These are phyloP conservation scores for Rubroshorea leprosula DNA, from an alignment of 345 rosid species.

Conservation along the genomic window DNA sequence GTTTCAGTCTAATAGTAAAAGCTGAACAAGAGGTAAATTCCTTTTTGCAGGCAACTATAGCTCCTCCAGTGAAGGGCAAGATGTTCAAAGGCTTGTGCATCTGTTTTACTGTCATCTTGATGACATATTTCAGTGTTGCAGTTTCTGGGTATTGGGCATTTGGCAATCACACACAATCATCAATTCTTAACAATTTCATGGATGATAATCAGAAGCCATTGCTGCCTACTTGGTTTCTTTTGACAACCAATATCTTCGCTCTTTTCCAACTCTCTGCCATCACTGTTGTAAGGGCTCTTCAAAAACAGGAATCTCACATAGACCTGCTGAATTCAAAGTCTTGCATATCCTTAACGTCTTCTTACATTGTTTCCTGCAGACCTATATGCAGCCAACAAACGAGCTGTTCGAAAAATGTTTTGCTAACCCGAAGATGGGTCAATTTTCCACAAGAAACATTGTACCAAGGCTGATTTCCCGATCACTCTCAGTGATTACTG, in stretches of 20 bases:
- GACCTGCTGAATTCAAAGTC: no score
- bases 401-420: constrained; percentile 34
- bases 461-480: constrained; percentile 34
- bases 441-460: constrained; percentile 35
- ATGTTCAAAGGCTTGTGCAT: constrained; percentile 54
- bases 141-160: constrained; percentile 61
- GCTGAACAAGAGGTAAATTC: no score
- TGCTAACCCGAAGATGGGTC: constrained; percentile 33
- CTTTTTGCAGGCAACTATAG: constrained; percentile 43
- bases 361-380: constrained; percentile 21
- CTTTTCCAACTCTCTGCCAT: constrained; percentile 36
- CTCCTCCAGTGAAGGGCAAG: constrained; percentile 55
- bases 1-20: no score
- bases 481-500: constrained; percentile 30
- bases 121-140: constrained; percentile 38
- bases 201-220: constrained; percentile 25
- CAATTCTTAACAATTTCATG: constrained; percentile 40
- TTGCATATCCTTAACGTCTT: not conserved
- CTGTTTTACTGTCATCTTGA: constrained; percentile 33
- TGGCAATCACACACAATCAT: constrained; percentile 30
- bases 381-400: constrained; percentile 48
- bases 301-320: not conserved
- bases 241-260: constrained; percentile 41
- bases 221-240: constrained; percentile 44
- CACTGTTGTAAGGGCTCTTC: constrained; percentile 26